Evolutionary conservation across 1,284 basidiomycete species (phyloP), one percentile per base, ranked within the genome.

Genomic region (Cutaneotrichosporon cutaneum): DNA sequence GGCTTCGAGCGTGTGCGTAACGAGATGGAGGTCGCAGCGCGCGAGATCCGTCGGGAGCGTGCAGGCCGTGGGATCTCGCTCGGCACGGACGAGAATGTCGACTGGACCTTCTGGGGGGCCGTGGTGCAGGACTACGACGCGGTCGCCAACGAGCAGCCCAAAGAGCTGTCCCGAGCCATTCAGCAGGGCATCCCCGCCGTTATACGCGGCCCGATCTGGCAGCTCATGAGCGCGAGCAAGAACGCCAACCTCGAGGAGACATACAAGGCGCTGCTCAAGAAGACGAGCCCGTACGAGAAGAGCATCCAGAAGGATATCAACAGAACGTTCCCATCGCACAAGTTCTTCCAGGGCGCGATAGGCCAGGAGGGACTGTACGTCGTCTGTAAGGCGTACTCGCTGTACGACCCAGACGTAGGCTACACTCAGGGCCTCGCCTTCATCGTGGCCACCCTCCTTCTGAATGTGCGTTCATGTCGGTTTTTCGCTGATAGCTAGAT

Each of bases 361-460:
- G 95, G 95, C 0, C 94, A 98, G 77, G 95, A 97, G 77, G 93
- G 95, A 69, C 80, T 99, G 39, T 97, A 94, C 82, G 97, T 97
- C 76, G 94, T 99, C 53, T 84, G 97, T 47, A 98, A 98, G 78
- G 96, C 95, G 9, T 99, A 98, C 77, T 96, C 94, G 32, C 75
- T 99, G 85, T 94, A 94, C 78, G 95, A 99, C 77, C 85, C 89
- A 18, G 89, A 94, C 77, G 94, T 97, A 18, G 95, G 95, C 2
- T 99, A 99, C 73, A 98, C 94, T 68, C 95, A 99, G 81, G 95
- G 95, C 1, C 78, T 96, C 54, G 92, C 93, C 1, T 99, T 99
- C 76, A 88, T 99, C 58, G 94, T 94, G 3, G 96, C 95, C 0
- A 90, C 95, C 26, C 80, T 99, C 21, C 80, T 99, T 22, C 82